A percentile compares a stretch with the other conserved stretches of the same genome.
These are phyloP conservation scores for Diversispora epigaea DNA, from an alignment of 192 early-diverging fungal genomes.

Conservation along the genomic window DNA sequence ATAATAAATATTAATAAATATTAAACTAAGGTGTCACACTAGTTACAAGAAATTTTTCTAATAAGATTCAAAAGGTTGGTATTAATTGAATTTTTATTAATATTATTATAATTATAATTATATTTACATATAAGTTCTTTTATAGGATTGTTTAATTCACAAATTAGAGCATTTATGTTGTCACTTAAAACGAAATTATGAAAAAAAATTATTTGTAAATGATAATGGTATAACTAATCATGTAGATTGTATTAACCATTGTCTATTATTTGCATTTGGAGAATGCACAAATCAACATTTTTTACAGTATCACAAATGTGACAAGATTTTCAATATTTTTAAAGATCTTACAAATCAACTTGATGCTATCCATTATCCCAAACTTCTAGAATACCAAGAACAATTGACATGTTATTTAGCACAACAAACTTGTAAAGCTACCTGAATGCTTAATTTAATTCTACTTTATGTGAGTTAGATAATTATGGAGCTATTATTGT, in stretches of 20 bases:
- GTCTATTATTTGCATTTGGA: slow-evolving; percentile 4
- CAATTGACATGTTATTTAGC: slow-evolving; percentile 11
- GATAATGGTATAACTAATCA: not conserved
- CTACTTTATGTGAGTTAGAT: not conserved
- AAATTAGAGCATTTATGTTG: not conserved
- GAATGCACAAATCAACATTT: not conserved
- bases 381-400: not conserved
- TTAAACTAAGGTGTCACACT: no score
- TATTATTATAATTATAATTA: not conserved
- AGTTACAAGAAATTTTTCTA: not conserved
- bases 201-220: not conserved
- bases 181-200: not conserved
- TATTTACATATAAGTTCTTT: not conserved
- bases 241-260: not conserved
- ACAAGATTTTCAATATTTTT: not conserved
- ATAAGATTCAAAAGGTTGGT: not conserved
- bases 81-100: no score
- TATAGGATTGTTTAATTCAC: not conserved
- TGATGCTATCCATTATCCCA: not conserved
- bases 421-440: not conserved
- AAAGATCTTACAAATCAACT: not conserved
- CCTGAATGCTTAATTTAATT: slow-evolving; percentile 2
- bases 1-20: no score
- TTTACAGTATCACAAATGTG: not conserved
- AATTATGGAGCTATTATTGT: not conserved